phyloP scores from a whole-genome alignment of 1,139 yeast species.

The Geotrichum histeridarum region DNA sequence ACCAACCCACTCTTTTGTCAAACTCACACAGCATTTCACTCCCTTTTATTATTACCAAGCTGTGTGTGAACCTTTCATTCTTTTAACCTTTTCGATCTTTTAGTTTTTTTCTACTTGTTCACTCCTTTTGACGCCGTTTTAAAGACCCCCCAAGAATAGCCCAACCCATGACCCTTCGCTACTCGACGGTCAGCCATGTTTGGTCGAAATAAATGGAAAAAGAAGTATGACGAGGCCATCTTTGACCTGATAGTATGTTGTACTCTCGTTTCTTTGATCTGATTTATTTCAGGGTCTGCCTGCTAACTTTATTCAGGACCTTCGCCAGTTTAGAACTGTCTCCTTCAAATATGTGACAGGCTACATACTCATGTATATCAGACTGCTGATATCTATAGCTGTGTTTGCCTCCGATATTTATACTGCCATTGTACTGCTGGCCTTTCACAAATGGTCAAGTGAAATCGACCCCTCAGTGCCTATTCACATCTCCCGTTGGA shows the following conservation, averaged over 20 bases:
- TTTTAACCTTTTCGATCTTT: no score
- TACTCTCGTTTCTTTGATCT: neutral
- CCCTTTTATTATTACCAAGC: no score
- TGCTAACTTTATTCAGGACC: conserved; percentile 31
- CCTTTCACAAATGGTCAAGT: conserved; percentile 70
- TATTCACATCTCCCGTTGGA: conserved; percentile 66
- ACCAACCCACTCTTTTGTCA: no score
- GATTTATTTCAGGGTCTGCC: neutral
- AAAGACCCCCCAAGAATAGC: no score
- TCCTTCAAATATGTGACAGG: conserved; percentile 50
- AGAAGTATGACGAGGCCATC: conserved; percentile 28
- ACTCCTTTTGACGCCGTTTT: no score
- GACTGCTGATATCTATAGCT: conserved; percentile 51
- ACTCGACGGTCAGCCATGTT: conserved; percentile 5
- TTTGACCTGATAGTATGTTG: conserved; percentile 29
- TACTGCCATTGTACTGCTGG: conserved; percentile 71
- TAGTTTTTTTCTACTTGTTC: no score
- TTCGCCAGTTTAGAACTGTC: conserved; percentile 50
- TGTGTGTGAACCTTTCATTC: no score
- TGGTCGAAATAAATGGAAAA: conserved; percentile 27
- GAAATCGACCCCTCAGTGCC: conserved; percentile 52
- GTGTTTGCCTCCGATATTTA: conserved; percentile 70
- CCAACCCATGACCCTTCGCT: no score
- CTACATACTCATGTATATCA: conserved; percentile 50
- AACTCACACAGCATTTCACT: no score